Conservation (phyloP, 441 rosid genomes). For the Jatropha podagrica region DNA sequence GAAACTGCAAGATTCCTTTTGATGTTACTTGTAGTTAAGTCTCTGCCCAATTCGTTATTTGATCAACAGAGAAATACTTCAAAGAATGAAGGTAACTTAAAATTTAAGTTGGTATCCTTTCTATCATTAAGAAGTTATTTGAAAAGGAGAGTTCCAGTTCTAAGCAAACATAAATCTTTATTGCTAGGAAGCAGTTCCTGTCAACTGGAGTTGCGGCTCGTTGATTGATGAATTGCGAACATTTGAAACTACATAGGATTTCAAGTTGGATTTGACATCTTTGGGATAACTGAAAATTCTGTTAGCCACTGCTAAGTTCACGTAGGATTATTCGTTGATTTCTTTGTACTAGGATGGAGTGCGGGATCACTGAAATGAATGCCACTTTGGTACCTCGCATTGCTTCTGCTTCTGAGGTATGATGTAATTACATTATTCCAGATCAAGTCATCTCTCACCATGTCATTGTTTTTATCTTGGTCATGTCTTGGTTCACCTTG, state of each 20-base stretch:
- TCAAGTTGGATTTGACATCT: constrained; percentile 89
- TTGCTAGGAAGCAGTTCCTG: constrained; percentile 23
- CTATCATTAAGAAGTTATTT: background rate
- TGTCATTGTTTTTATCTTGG: too few relatives aligned
- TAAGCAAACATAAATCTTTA: constrained; percentile 25
- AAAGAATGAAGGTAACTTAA: constrained; percentile 70
- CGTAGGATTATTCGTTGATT: constrained; percentile 9
- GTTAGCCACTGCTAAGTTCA: background rate
- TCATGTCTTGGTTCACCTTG: too few relatives aligned
- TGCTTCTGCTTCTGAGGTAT: constrained; percentile 94
- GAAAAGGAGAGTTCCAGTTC: background rate
- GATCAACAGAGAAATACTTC: constrained; percentile 77
- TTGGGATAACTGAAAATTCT: constrained; percentile 49
- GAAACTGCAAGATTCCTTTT: background rate
- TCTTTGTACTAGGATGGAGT: constrained; percentile 64
- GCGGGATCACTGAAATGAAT: constrained; percentile 81
- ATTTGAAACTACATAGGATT: constrained; percentile 72
- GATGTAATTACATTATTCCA: too few relatives aligned
- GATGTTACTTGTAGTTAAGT: constrained; percentile 62
- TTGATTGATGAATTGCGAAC: constrained; percentile 86
- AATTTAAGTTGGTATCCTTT: background rate
- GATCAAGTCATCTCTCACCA: too few relatives aligned
- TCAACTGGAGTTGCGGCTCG: constrained; percentile 88
- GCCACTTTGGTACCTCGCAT: constrained; percentile 83
- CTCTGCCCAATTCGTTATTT: constrained; percentile 88